Base-by-base conservation (phyloP, 305 asterid genomes). In the Rubia tinctorum region DNA sequence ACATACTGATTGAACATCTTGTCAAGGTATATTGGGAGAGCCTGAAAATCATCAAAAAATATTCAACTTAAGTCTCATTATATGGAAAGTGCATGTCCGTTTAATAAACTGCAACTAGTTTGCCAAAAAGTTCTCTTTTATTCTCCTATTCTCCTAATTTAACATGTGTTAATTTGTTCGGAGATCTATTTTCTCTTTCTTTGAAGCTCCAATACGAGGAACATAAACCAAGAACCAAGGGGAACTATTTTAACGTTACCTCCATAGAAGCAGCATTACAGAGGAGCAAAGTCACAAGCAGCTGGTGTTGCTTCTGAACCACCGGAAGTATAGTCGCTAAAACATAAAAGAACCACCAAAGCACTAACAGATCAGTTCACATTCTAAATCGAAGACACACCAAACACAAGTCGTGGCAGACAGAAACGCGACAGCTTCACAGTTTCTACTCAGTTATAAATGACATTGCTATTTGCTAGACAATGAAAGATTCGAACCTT, bases 181-280 rank as follows among this genome's bases (percentile, higher is more conserved):
- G 10, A 17, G 2, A 53, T 49, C n/a, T 49, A 39, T 73, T 43
- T 56, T 8, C 62, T 56, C 62, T n/a, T 56, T n/a, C 62, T 2
- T 8, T 22, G 30, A 58, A 58, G n/a, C 27, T 20, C 62, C 2
- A 25, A 25, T 63, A 27, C 8, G 22, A 3, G 8, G 60, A 66
- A 5, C 47, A 43, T 2, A 45, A 67, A 25, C 51, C 27, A 39
- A 74, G 59, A 42, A 39, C 25, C 7, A 25, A 15, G 22, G 27
- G 72, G 61, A 69, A 27, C n/a, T 20, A 65, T 75, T 68, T 63
- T 65, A 62, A 65, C 65, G 60, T 77, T 76, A 93, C 98, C 98
- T 93, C 98, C 97, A 91, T 93, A 22, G 98, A 77, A 72, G 81
- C 96, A 82, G 98, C 97, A 85, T 91, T 93, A 66, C 95, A 93